A percentile compares a stretch with the other conserved stretches of the same genome.
These are phyloP conservation scores for Talaromyces trachyspermus DNA, from an alignment of 495 filamentous ascomycete genomes.

Conservation along the genomic window DNA sequence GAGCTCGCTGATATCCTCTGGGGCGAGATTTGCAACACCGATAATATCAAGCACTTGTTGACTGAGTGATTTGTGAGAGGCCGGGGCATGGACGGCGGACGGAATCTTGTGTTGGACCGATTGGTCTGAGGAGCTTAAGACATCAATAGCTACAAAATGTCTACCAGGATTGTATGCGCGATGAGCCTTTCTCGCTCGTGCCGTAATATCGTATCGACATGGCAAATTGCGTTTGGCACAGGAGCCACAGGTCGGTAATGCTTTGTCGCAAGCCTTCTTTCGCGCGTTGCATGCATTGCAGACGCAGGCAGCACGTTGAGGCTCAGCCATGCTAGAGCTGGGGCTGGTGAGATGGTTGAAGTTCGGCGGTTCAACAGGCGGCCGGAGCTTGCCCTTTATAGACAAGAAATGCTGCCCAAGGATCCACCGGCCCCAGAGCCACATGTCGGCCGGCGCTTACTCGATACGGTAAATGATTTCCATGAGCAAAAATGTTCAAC, in stretches of 20 bases:
- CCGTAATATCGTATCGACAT: slow-evolving; percentile 16
- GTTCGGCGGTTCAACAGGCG: background rate
- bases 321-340: background rate
- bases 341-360: background rate
- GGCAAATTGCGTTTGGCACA: slow-evolving; percentile 13
- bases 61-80: slow-evolving; percentile 3
- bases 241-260: slow-evolving; percentile 24
- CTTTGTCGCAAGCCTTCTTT: slow-evolving; percentile 34
- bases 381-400: slow-evolving; percentile 3
- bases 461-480: background rate
- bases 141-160: slow-evolving; percentile 11
- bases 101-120: background rate
- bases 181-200: background rate
- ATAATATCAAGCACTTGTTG: background rate
- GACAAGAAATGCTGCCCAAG: no score
- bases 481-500: no score
- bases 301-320: background rate
- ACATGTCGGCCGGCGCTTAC: slow-evolving; percentile 6
- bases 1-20: background rate
- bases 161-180: slow-evolving; percentile 11
- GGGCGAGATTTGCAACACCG: background rate
- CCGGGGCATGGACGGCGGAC: slow-evolving; percentile 7
- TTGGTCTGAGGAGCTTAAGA: background rate
- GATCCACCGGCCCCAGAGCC: no score
- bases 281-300: slow-evolving; percentile 21